Evolutionary conservation across 352 stramenopile species (phyloP).

Genomic region (Salisapilia sapeloensis): DNA sequence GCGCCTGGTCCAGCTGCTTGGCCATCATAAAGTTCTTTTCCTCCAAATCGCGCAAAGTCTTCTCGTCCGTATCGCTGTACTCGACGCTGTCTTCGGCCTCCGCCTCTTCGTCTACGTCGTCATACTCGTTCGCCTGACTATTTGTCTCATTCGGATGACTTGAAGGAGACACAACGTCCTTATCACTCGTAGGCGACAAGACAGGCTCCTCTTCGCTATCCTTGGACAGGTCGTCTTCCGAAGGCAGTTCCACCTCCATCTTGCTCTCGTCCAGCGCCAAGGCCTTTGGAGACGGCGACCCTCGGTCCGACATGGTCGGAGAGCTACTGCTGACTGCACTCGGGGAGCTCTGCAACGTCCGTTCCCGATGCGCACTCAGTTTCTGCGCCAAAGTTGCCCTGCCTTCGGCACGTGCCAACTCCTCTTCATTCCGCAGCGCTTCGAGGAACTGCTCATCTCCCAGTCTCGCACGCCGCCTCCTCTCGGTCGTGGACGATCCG

Average conservation of each 20-base stretch:
- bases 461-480: slow-evolving; percentile 46
- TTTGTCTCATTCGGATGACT: too few species aligned
- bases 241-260: too few species aligned
- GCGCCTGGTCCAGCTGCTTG: slow-evolving; percentile 60
- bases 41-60: slow-evolving; percentile 55
- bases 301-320: too few species aligned
- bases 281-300: too few species aligned
- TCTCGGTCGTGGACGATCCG: slow-evolving; percentile 28
- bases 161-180: too few species aligned
- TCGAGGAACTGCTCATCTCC: slow-evolving; percentile 69
- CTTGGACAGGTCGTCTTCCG: too few species aligned
- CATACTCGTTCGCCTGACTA: slow-evolving; percentile 56
- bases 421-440: slow-evolving; percentile 60
- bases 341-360: slow-evolving; percentile 43
- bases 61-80: slow-evolving; percentile 43
- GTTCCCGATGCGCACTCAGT: slow-evolving; percentile 52
- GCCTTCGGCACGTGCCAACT: slow-evolving; percentile 54
- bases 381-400: slow-evolving; percentile 64
- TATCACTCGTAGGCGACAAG: too few species aligned
- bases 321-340: slow-evolving; percentile 14
- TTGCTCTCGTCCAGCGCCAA: too few species aligned
- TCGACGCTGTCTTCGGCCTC: slow-evolving; percentile 66
- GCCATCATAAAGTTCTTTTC: slow-evolving; percentile 78
- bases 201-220: too few species aligned
- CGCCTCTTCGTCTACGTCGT: slow-evolving; percentile 64